Evolutionary conservation across 768 basidiomycete species (phyloP).

Genomic region (Imleria badia): DNA sequence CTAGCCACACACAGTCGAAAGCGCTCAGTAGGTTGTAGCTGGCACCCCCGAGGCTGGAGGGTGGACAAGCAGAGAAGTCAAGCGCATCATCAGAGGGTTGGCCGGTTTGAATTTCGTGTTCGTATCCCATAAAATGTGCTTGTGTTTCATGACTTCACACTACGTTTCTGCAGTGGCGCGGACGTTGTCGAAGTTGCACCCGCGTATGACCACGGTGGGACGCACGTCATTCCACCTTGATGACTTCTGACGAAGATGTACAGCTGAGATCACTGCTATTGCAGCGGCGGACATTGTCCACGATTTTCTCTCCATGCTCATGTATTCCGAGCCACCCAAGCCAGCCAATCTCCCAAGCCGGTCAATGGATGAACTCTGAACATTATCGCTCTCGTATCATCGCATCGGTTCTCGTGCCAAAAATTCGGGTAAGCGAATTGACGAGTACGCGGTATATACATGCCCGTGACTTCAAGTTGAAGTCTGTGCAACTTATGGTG

Average conservation of each 20-base stretch:
- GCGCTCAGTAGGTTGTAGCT: slow-evolving; percentile 41
- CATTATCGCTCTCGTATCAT: too few species aligned
- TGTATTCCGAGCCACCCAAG: slow-evolving; percentile 27
- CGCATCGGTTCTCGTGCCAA: not conserved
- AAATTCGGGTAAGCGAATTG: too few species aligned
- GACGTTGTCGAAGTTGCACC: slow-evolving; percentile 30
- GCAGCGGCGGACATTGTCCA: slow-evolving; percentile 47
- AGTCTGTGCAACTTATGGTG: too few species aligned
- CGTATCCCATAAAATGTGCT: not conserved
- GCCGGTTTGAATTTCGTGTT: slow-evolving; percentile 80
- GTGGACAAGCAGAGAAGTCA: slow-evolving; percentile 84
- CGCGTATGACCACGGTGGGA: slow-evolving; percentile 27
- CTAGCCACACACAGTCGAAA: not conserved
- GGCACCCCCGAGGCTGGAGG: slow-evolving; percentile 83
- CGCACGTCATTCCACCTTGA: not conserved
- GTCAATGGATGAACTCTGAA: slow-evolving; percentile 29
- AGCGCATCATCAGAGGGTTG: slow-evolving; percentile 76
- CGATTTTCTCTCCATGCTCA: slow-evolving; percentile 44
- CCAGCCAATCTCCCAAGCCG: too few species aligned
- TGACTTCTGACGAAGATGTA: slow-evolving; percentile 6
- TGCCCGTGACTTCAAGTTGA: too few species aligned
- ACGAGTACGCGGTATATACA: too few species aligned
- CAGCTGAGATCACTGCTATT: slow-evolving; percentile 42
- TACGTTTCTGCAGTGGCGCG: too few species aligned
- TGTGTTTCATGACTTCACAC: not conserved